Base-by-base conservation (phyloP, 1,284 basidiomycete species). In the Trichosporon inkin region DNA sequence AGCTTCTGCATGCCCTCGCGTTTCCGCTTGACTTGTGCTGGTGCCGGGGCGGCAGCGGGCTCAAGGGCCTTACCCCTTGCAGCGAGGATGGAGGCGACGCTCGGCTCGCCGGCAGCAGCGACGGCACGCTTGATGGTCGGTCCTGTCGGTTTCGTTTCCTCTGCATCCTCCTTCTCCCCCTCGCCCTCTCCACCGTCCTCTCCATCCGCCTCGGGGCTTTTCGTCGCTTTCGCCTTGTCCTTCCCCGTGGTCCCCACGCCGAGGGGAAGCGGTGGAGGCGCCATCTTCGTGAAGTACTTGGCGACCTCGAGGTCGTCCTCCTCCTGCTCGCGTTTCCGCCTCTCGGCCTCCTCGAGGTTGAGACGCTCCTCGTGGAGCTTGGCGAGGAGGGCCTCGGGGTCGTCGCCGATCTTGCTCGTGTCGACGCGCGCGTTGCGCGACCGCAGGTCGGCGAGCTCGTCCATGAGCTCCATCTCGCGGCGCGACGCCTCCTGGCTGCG, bases 381-480 rank as follows among this genome's bases (percentile, higher is more conserved):
- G 14, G 67, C 69, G 6, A 77, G 61, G 3, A 78, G 64, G 19
- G 74, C 64, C 19, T 70, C 65, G 3, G 72, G 71, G 64, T 74
- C 68, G 54, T 68, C 70, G 17, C 61, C 56, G 32, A 87, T 84
- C 10, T 88, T 87, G 11, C 88, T 81, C 28, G 90, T 82, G 72
- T 98, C 95, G 62, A 93, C 86, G 51, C 94, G 83, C 1, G 96
- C 92, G 76, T 99, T 99, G 38, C 91, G 83, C 57, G 73, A 71
- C 20, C 77, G 84, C 65, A 99, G 90, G 71, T 98, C 95, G 71
- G 97, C 92, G 60, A 99, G 80, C 22, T 92, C 92, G 77, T 99
- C 95, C 67, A 98, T 83, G 59, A 96, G 89, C 72, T 99, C 96
- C 95, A 99, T 99, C 80, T 99, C 96, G 60, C 94, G 84, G 77